phyloP scores from a whole-genome alignment of 345 rosid genomes.

The Murraya koenigii region DNA sequence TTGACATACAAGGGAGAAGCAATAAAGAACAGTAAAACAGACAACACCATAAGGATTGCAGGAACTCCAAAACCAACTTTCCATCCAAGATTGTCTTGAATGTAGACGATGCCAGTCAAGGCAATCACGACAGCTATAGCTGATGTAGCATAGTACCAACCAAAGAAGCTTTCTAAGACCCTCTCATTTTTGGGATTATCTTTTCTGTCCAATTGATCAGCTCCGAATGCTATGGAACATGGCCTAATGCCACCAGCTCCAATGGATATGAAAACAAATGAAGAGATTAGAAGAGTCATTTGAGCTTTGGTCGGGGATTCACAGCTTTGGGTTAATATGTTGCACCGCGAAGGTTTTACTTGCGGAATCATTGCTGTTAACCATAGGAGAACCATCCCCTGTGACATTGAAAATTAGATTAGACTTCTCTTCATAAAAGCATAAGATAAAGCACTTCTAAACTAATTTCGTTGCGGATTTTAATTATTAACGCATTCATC shows the following conservation, averaged over 20 bases:
- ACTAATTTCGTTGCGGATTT: neutral
- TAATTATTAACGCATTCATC: neutral
- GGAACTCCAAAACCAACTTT: constrained; percentile 60
- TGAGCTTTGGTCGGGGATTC: constrained; percentile 49
- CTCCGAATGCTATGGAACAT: constrained; percentile 71
- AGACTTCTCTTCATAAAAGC: neutral
- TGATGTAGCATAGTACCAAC: constrained; percentile 65
- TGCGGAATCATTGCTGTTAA: constrained; percentile 60
- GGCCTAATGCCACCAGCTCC: constrained; percentile 84
- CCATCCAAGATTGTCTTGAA: constrained; percentile 67
- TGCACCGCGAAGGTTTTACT: constrained; percentile 53
- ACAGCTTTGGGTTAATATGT: constrained; percentile 32
- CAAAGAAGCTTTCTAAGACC: constrained; percentile 59
- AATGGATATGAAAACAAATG: constrained; percentile 50
- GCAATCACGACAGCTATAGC: constrained; percentile 49
- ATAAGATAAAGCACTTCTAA: neutral
- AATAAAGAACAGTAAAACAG: constrained; percentile 39
- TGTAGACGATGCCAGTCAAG: constrained; percentile 51
- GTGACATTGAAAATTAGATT: constrained; percentile 9
- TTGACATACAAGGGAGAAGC: constrained; percentile 52
- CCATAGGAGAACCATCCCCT: constrained; percentile 80
- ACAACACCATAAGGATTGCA: constrained; percentile 50
- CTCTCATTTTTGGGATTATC: constrained; percentile 50
- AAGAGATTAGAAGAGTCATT: constrained; percentile 39
- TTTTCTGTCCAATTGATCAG: constrained; percentile 57